phyloP scores from a whole-genome alignment of 306 rosid genomes.

The Amphicarpaea edgeworthii region DNA sequence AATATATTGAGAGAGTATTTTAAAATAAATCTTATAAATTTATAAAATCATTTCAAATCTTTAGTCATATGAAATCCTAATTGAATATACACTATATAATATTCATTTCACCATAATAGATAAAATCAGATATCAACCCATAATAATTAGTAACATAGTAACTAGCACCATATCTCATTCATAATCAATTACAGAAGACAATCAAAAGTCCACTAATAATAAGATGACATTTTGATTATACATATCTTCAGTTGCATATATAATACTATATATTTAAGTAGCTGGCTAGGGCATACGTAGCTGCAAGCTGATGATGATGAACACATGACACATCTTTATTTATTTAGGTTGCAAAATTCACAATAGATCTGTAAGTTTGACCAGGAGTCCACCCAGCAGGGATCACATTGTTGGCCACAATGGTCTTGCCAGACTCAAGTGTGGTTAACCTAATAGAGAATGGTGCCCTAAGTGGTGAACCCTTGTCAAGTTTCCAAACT shows the following conservation, averaged over 20 bases:
- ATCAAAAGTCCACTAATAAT: constrained; percentile 35
- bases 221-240: constrained; percentile 14
- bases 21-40: too few species aligned
- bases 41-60: too few species aligned
- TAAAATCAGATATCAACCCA: neutral
- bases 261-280: neutral
- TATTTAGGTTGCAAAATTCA: constrained; percentile 53
- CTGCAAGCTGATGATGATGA: neutral
- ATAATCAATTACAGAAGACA: constrained; percentile 18
- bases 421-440: constrained; percentile 42
- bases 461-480: constrained; percentile 57
- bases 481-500: constrained; percentile 65
- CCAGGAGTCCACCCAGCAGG: constrained; percentile 78
- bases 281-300: neutral
- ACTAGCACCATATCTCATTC: neutral
- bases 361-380: constrained; percentile 65
- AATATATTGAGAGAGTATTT: too few species aligned
- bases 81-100: too few species aligned
- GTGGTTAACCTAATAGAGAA: constrained; percentile 67
- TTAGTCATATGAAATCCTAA: too few species aligned
- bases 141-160: too few species aligned
- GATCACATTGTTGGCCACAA: constrained; percentile 66
- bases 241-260: neutral
- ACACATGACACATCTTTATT: neutral
- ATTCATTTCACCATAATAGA: neutral